A percentile compares a stretch with the other conserved stretches of the same genome.
Evolutionary conservation across 352 stramenopile species (phyloP).

Genomic region (Lagenidium giganteum): DNA sequence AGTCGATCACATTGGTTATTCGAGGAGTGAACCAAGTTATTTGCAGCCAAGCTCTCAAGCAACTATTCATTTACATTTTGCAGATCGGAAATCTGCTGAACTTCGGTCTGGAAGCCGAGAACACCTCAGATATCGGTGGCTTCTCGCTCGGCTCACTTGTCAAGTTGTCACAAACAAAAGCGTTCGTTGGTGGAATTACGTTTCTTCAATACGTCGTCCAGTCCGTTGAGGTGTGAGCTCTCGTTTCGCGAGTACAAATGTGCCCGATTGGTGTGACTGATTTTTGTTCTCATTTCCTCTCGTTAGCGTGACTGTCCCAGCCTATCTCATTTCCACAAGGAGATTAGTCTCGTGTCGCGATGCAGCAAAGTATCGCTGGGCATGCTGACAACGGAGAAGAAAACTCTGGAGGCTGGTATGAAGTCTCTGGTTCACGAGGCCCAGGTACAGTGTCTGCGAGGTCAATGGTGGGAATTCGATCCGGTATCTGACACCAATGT

Average conservation of each 20-base stretch:
- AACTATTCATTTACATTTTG: slow-evolving; percentile 86
- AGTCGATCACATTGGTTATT: slow-evolving; percentile 76
- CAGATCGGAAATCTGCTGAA: slow-evolving; percentile 75
- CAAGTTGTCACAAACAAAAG: slow-evolving; percentile 85
- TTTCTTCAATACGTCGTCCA: slow-evolving; percentile 86
- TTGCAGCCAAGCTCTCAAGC: slow-evolving; percentile 58
- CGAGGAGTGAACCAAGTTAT: slow-evolving; percentile 76
- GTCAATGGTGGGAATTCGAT: too few species aligned
- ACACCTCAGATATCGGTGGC: slow-evolving; percentile 33
- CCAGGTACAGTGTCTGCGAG: slow-evolving; percentile 14
- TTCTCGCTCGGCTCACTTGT: slow-evolving; percentile 78
- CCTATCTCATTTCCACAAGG: slow-evolving; percentile 67
- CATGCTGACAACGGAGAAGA: slow-evolving; percentile 65
- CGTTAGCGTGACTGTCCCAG: slow-evolving; percentile 60
- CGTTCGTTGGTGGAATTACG: slow-evolving; percentile 74
- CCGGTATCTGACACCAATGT: too few species aligned
- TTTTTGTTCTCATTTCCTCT: background rate
- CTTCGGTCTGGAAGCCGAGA: slow-evolving; percentile 53
- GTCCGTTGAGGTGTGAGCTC: slow-evolving; percentile 57
- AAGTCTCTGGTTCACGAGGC: slow-evolving; percentile 52
- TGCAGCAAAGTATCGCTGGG: slow-evolving; percentile 69
- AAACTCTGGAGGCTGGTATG: slow-evolving; percentile 53
- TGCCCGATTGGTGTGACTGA: background rate
- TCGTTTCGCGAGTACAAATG: too few species aligned
- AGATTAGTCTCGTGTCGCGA: slow-evolving; percentile 71